Evolutionary conservation across 306 rosid genomes (phyloP).

Genomic region (Gynostemma pentaphyllum): DNA sequence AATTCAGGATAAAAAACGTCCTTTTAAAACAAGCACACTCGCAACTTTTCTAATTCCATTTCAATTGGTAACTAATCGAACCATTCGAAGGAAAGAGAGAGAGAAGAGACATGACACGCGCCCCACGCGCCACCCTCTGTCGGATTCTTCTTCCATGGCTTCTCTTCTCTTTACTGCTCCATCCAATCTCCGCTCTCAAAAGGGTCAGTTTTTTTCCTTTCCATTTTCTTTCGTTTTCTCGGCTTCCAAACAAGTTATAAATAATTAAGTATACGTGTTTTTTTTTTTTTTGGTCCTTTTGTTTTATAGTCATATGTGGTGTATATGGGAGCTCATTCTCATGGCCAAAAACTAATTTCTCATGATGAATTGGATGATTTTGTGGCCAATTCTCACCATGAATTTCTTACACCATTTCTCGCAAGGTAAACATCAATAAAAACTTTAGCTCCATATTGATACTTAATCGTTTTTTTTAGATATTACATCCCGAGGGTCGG

Average conservation of each 20-base stretch:
- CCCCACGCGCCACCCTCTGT: slow-evolving; percentile 8
- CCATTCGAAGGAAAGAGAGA: not conserved
- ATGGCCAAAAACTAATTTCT: slow-evolving; percentile 29
- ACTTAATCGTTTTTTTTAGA: not conserved
- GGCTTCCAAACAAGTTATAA: not conserved
- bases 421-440: slow-evolving; percentile 30
- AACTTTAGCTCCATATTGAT: not conserved
- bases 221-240: not conserved
- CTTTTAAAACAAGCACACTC: too few relatives aligned
- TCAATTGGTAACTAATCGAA: too few relatives aligned
- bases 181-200: slow-evolving; percentile 38
- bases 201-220: slow-evolving; percentile 31
- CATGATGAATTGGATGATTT: too few relatives aligned
- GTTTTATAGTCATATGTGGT: slow-evolving; percentile 71
- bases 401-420: slow-evolving; percentile 68
- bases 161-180: not conserved
- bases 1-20: too few relatives aligned
- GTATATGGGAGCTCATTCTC: slow-evolving; percentile 76
- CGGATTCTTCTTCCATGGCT: slow-evolving; percentile 23
- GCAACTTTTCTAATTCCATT: too few relatives aligned
- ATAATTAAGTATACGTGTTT: too few relatives aligned
- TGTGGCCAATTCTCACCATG: slow-evolving; percentile 46
- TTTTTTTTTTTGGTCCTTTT: too few relatives aligned
- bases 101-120: slow-evolving; percentile 21
- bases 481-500: too few relatives aligned